phyloP scores from a whole-genome alignment of 2,329 filamentous ascomycete species.

The Apiospora arundinis region DNA sequence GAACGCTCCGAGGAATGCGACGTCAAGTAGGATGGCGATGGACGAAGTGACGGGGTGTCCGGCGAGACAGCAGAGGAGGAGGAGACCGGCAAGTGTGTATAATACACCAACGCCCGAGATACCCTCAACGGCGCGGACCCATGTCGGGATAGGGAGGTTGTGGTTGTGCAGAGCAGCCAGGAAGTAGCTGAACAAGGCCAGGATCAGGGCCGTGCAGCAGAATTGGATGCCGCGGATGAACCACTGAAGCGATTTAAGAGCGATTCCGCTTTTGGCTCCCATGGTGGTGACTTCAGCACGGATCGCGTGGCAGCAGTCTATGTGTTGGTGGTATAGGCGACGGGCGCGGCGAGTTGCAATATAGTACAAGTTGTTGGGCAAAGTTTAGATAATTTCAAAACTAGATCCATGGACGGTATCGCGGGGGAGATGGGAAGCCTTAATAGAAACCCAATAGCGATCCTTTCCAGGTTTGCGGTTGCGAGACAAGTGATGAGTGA shows the following conservation, averaged over 20 bases:
- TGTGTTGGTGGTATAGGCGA: neutral
- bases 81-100: constrained; percentile 74
- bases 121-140: constrained; percentile 76
- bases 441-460: constrained; percentile 5
- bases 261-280: constrained; percentile 62
- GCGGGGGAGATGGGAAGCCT: constrained; percentile 1
- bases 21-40: constrained; percentile 76
- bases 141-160: constrained; percentile 65
- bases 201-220: constrained; percentile 72
- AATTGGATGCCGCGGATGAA: constrained; percentile 78
- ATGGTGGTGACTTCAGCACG: constrained; percentile 48
- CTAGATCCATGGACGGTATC: neutral
- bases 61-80: constrained; percentile 81
- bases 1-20: constrained; percentile 78
- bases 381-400: neutral
- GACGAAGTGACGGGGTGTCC: constrained; percentile 76
- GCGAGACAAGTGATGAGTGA: neutral
- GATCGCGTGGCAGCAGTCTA: neutral
- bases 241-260: constrained; percentile 73
- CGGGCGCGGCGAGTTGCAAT: neutral
- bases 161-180: constrained; percentile 74
- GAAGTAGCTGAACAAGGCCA: constrained; percentile 86
- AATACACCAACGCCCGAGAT: constrained; percentile 77
- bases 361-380: neutral
- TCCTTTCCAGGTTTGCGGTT: constrained; percentile 6